Percentiles rank a stretch among this genome's conserved stretches.
These are phyloP conservation scores for Mycena galopus DNA, from an alignment of 768 basidiomycete species.

Conservation along the genomic window DNA sequence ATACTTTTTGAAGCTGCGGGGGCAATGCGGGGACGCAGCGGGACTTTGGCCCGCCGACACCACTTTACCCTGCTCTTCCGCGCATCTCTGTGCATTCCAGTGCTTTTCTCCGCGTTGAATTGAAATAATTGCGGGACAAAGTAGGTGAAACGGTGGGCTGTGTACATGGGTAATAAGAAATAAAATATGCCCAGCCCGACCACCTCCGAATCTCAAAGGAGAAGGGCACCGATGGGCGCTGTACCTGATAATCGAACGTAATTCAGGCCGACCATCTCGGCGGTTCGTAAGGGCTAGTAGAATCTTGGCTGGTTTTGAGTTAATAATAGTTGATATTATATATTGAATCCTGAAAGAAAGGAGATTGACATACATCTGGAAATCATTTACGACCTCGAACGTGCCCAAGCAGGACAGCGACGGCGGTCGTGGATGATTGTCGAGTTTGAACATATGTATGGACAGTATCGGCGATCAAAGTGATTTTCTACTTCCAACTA, in stretches of 20 bases:
- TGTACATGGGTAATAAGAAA: neutral
- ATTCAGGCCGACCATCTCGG: neutral
- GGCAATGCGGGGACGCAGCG: too few species aligned
- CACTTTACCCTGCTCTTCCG: neutral
- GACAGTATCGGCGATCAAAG: neutral
- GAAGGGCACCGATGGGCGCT: neutral
- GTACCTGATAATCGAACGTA: neutral
- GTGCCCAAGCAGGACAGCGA: neutral
- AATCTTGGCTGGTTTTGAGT: neutral
- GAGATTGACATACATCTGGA: neutral
- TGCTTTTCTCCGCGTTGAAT: neutral
- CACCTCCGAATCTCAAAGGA: neutral
- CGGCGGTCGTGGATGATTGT: neutral
- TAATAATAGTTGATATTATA: neutral
- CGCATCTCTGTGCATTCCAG: neutral
- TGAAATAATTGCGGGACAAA: neutral
- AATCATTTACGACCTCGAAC: neutral
- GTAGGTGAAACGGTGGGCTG: neutral
- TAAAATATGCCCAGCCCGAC: neutral
- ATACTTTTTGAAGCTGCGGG: too few species aligned
- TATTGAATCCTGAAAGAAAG: too few species aligned
- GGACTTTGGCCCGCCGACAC: too few species aligned
- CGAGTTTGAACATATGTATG: conserved; percentile 11
- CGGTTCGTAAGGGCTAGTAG: neutral
- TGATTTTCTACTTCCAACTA: neutral